phyloP scores from a whole-genome alignment of 2,329 filamentous ascomycete species.

The Pleurostoma richardsiae region DNA sequence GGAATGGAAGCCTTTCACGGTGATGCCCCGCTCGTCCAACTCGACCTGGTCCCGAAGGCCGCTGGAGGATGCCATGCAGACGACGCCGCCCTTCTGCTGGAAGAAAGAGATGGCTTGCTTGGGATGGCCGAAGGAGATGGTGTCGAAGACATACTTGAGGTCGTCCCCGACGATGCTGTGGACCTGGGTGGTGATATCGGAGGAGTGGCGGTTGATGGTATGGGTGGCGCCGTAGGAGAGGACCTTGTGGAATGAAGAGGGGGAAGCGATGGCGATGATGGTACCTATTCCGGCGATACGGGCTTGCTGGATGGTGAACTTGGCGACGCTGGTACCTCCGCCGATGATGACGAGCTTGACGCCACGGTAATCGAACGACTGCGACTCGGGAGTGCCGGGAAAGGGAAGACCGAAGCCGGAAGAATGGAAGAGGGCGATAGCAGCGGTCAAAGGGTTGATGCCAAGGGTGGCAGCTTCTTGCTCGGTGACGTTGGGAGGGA shows the following conservation, averaged over 20 bases:
- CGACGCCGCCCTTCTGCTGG: neutral
- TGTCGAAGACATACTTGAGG: neutral
- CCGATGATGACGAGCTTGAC: neutral
- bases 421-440: neutral
- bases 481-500: neutral
- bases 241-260: neutral
- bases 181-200: neutral
- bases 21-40: neutral
- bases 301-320: neutral
- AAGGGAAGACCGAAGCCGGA: neutral
- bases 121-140: neutral
- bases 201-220: neutral
- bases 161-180: neutral
- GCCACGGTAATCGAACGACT: neutral
- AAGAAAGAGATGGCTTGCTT: conserved; percentile 2
- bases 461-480: neutral
- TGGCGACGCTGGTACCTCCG: neutral
- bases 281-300: neutral
- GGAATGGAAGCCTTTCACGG: neutral
- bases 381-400: neutral
- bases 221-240: neutral
- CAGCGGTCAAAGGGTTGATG: neutral
- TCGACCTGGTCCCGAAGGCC: neutral
- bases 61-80: neutral
- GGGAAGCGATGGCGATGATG: neutral